Percentiles rank a stretch among this genome's conserved stretches.
Evolutionary conservation across 352 stramenopile genomes (phyloP).

Genomic region (Globisporangium spinosum): DNA sequence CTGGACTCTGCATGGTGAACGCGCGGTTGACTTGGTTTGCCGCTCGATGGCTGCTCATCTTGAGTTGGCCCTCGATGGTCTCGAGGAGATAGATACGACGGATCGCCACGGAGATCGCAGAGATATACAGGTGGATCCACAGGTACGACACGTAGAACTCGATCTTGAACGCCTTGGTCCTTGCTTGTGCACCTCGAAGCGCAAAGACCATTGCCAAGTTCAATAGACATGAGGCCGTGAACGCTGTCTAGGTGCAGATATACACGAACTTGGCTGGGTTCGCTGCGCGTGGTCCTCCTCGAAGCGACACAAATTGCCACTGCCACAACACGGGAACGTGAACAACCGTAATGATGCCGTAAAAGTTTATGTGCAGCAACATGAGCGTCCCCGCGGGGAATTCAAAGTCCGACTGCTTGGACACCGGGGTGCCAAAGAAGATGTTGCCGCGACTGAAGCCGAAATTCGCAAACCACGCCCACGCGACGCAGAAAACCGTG

Average conservation of each 20-base stretch:
- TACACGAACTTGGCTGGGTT: not conserved
- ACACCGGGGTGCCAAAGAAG: conserved; percentile 19
- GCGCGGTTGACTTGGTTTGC: not conserved
- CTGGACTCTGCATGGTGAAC: not conserved
- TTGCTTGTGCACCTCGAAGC: not conserved
- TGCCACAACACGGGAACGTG: not conserved
- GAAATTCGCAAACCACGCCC: not conserved
- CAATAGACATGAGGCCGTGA: not conserved
- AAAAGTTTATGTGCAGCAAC: not conserved
- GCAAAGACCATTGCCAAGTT: not conserved
- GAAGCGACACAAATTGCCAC: conserved; percentile 18
- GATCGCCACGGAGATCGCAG: not conserved
- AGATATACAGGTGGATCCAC: not conserved
- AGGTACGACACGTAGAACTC: not conserved
- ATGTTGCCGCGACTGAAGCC: conserved; percentile 16
- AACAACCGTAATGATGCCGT: not conserved
- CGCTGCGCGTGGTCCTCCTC: not conserved
- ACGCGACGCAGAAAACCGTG: not conserved
- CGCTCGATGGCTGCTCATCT: not conserved
- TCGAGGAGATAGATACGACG: not conserved
- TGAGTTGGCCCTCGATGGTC: not conserved
- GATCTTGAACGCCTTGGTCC: not conserved
- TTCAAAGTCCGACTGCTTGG: conserved; percentile 24
- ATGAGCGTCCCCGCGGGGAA: conserved; percentile 20
- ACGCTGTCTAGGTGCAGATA: not conserved